Conservation (phyloP, 1,284 basidiomycete species). For the Moesziomyces antarcticus region DNA sequence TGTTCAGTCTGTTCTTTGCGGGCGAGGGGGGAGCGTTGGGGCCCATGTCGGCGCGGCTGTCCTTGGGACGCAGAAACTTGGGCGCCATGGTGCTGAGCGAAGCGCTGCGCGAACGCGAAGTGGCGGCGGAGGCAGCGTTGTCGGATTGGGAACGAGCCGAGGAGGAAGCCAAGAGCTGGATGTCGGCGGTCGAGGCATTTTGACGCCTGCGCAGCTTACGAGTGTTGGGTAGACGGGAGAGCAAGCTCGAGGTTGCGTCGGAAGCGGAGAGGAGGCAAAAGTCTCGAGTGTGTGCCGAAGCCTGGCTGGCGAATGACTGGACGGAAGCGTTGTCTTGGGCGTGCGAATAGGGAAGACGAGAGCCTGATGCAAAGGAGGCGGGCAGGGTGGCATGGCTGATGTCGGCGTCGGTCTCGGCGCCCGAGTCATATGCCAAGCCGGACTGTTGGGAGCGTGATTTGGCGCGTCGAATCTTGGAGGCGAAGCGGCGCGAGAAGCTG, state of each 20-base stretch:
- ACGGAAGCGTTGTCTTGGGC: constrained; percentile 20
- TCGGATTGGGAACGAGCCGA: neutral
- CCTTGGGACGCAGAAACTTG: constrained; percentile 12
- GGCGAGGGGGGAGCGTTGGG: neutral
- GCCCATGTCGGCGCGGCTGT: neutral
- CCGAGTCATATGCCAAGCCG: neutral
- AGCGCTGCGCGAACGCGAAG: constrained; percentile 7
- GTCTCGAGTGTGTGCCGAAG: neutral
- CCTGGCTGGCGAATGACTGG: constrained; percentile 8
- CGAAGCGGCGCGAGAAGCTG: neutral
- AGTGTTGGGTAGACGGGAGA: constrained; percentile 9
- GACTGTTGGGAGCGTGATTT: constrained; percentile 13
- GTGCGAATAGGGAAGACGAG: neutral
- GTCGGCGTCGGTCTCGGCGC: neutral
- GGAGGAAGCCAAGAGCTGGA: neutral
- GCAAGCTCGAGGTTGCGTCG: constrained; percentile 2
- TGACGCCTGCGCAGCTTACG: constrained; percentile 8
- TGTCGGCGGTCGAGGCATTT: constrained; percentile 3
- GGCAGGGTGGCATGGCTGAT: neutral
- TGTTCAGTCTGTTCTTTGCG: constrained; percentile 1
- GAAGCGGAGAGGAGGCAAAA: too few relatives aligned
- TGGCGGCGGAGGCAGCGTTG: neutral
- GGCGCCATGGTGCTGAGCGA: constrained; percentile 14
- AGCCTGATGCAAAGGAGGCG: neutral
- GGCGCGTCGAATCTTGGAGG: constrained; percentile 4